Evolutionary conservation across 2,329 filamentous ascomycete species (phyloP).

Genomic region (Emmonsiellopsis sp.): DNA sequence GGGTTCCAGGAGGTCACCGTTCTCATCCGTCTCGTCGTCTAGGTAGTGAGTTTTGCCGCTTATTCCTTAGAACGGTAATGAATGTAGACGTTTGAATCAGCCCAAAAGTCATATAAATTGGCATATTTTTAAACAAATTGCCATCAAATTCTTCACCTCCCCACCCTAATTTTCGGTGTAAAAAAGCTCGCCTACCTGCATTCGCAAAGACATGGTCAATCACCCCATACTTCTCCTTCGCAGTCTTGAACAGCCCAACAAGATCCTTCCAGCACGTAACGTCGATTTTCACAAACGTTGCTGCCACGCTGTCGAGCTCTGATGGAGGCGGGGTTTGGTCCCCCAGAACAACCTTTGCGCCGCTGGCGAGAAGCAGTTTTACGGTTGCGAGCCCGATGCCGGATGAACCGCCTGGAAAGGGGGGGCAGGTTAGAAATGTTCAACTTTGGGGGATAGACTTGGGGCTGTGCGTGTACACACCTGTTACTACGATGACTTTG

Average conservation of each 20-base stretch:
- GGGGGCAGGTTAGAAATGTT: not conserved
- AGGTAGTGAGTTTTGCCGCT: constrained; percentile 39
- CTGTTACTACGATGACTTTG: constrained; percentile 46
- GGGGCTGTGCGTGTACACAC: constrained; percentile 19
- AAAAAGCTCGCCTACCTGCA: constrained; percentile 22
- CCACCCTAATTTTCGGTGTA: not conserved
- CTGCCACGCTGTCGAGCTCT: constrained; percentile 14
- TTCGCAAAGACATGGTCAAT: constrained; percentile 46
- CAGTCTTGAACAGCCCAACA: constrained; percentile 41
- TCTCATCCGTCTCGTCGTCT: constrained; percentile 37
- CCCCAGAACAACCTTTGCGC: constrained; percentile 46
- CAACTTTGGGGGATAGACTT: not conserved
- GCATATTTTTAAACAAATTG: too few relatives aligned
- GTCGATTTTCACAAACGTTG: constrained; percentile 35
- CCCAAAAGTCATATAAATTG: too few relatives aligned
- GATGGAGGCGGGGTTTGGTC: constrained; percentile 40
- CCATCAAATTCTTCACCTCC: too few relatives aligned
- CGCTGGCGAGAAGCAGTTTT: constrained; percentile 41
- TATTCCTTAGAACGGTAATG: constrained; percentile 30
- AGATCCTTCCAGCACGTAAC: constrained; percentile 44
- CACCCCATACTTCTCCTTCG: constrained; percentile 32
- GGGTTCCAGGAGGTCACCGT: constrained; percentile 42
- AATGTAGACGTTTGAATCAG: not conserved
- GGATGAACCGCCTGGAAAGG: constrained; percentile 42
- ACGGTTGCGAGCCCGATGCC: constrained; percentile 53